Evolutionary conservation across 306 rosid genomes (phyloP).

Genomic region (Vicia sativa): DNA sequence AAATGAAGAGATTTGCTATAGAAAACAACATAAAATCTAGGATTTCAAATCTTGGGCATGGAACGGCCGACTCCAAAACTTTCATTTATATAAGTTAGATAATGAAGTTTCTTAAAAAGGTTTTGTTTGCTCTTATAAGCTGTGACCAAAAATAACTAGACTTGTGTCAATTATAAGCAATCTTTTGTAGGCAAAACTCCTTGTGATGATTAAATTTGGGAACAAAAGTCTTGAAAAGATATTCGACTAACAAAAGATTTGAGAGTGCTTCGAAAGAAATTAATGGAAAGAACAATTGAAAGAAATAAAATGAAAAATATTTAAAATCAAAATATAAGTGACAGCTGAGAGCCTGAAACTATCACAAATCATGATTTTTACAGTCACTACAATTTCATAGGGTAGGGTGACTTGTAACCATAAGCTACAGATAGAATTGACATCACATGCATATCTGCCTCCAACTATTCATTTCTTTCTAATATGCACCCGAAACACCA

Average conservation of each 20-base stretch:
- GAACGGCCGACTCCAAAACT: background rate
- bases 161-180: background rate
- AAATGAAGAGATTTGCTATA: background rate
- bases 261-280: background rate
- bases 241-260: background rate
- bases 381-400: background rate
- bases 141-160: too few species aligned
- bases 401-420: slow-evolving; percentile 22
- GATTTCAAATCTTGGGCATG: background rate
- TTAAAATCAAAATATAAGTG: slow-evolving; percentile 10
- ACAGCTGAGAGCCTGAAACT: background rate
- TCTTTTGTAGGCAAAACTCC: background rate
- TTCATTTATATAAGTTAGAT: too few species aligned
- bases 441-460: background rate
- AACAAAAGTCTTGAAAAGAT: background rate
- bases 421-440: slow-evolving; percentile 4
- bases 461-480: slow-evolving; percentile 6
- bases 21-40: background rate
- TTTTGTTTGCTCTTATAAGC: too few species aligned
- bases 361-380: slow-evolving; percentile 12
- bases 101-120: too few species aligned
- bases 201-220: background rate
- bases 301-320: background rate
- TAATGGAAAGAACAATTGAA: background rate
- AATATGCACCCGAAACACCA: background rate